A percentile compares a stretch with the other conserved stretches of the same genome.
phyloP scores from a whole-genome alignment of 257 asterid species.

The Leonotis leonurus region DNA sequence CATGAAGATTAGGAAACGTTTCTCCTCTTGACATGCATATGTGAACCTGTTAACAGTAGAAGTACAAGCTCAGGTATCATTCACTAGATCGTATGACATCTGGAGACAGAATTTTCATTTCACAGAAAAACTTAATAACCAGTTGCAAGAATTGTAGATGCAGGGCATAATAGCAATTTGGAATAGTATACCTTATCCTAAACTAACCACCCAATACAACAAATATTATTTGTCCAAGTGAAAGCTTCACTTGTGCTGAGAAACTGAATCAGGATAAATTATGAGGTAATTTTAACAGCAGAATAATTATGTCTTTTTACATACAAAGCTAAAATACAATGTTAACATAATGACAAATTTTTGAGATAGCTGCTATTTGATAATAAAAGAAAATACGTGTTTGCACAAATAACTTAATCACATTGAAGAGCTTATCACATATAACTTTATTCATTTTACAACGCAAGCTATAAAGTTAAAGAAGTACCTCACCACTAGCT shows the following conservation, averaged over 20 bases:
- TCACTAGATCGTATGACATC: background rate
- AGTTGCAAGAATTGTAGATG: background rate
- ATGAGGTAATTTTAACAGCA: conserved; percentile 1
- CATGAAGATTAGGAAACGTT: conserved; percentile 91
- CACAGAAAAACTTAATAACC: background rate
- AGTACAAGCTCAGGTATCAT: conserved; percentile 5
- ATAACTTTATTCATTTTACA: conserved; percentile 13
- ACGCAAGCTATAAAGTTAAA: conserved; percentile 31
- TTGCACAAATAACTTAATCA: background rate
- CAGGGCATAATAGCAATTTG: background rate
- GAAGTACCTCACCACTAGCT: conserved; percentile 98
- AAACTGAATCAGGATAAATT: conserved; percentile 5
- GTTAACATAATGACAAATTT: background rate
- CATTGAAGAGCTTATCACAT: conserved; percentile 2
- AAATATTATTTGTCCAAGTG: background rate
- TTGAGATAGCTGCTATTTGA: background rate
- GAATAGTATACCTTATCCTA: background rate
- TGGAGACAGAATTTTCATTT: background rate
- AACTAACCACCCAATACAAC: background rate
- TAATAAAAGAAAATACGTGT: too few species aligned
- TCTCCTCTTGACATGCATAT: conserved; percentile 97
- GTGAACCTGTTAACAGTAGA: conserved; percentile 63
- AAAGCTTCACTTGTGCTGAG: background rate
- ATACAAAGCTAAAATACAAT: background rate
- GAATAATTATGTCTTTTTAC: conserved; percentile 8